Evolutionary conservation across 2,329 filamentous ascomycete species (phyloP), one percentile per base, ranked within the genome.

Genomic region (Epichloe elymi): DNA sequence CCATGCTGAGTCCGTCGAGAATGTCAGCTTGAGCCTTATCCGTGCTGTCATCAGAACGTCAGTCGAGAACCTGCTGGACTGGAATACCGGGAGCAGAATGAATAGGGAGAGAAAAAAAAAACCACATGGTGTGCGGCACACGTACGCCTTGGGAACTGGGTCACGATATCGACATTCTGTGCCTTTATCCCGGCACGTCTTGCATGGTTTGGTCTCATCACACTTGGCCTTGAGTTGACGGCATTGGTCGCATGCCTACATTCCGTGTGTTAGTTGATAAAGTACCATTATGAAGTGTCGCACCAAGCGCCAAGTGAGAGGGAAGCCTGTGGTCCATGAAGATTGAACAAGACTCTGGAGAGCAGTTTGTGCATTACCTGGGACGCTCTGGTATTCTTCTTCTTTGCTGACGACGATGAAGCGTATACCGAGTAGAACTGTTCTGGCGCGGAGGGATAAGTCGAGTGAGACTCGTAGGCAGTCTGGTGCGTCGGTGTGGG

Each of bases 181-280:
- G 57, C 79, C 83, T 64, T 94, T 94, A 58, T 97, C 90, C 60
- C 85, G 85, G 65, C 93, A 98, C 60, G 84, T 88, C 63, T 88
- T 91, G 60, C 86, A 85, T 2, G 86, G 89, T 57, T 85, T 82
- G 11, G 83, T 82, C 71, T 95, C 89, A 60, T 95, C 88, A 64
- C 89, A 95, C 68, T 95, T 95, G 14, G 88, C 88, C 67, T 95
- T 95, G 39, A 91, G 77, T 54, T 86, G 79, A 53, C 89, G 82
- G 67, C 89, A 95, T 65, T 85, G 87, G 61, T 95, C 89, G 67
- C 93, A 98, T 38, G 93, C 93, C 83, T 95, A 59, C 42, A 35
- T 15, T 17, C 44, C 14, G 6, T 20, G 53, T 4, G 30, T 30
- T 11, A 30, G 30, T 30, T 10, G 30, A 30, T 11, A 11, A 30